Conservation (phyloP, 169 alveolate genomes). For the Cryptosporidium bovis region DNA sequence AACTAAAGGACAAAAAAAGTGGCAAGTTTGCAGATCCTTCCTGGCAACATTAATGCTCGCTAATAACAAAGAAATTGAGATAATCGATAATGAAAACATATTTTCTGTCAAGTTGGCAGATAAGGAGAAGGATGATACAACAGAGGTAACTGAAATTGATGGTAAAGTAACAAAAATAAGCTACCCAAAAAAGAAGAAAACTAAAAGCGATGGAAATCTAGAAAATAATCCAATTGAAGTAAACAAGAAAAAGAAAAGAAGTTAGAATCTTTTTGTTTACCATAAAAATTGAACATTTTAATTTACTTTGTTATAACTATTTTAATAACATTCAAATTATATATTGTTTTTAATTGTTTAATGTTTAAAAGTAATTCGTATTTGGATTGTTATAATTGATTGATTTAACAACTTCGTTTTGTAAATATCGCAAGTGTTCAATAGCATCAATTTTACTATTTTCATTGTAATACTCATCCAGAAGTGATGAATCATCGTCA, state of each 20-base stretch:
- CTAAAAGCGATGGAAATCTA: conserved; percentile 2
- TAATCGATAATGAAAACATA: not conserved
- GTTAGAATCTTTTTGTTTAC: not conserved
- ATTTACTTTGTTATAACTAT: no score
- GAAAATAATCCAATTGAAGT: not conserved
- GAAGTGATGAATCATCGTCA: not conserved
- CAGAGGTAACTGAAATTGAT: not conserved
- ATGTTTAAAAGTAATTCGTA: not conserved
- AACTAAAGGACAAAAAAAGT: conserved; percentile 19
- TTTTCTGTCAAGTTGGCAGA: conserved; percentile 2
- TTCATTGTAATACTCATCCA: conserved; percentile 14
- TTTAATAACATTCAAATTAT: no score
- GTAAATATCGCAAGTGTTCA: conserved; percentile 28
- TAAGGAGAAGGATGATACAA: not conserved
- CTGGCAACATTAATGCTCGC: conserved; percentile 68
- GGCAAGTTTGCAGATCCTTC: conserved; percentile 70
- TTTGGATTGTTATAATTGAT: conserved; percentile 24
- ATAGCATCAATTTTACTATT: conserved; percentile 24
- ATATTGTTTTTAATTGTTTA: no score
- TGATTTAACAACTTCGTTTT: conserved; percentile 11
- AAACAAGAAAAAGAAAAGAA: not conserved
- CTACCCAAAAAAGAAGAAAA: conserved; percentile 54
- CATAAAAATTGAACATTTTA: no score
- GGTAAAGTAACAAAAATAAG: not conserved
- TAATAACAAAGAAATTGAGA: conserved; percentile 49